Base-by-base conservation (phyloP, 192 early-diverging fungal genomes). In the Linnemannia schmuckeri region DNA sequence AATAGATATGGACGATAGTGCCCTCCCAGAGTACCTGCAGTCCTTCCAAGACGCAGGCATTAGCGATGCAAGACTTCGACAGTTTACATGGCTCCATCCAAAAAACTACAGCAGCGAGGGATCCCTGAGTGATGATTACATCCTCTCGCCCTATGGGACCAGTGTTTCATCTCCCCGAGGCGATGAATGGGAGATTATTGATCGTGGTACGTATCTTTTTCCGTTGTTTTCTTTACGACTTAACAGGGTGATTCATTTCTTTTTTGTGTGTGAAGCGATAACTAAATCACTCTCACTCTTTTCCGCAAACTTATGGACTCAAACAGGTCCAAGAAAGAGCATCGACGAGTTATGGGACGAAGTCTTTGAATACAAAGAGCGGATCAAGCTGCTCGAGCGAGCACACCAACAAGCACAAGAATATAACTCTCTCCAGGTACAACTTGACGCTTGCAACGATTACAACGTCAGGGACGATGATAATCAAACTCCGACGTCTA, bases 181-280 rank as follows among this genome's bases (percentile, higher is more conserved):
- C 27, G 85, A 87, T n/a, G 84, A 70, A 54, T 81, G 85, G 85
- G 79, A 87, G 68, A 78, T 87, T 27, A 63, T 87, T 6, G 85
- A 81, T 68, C 47, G 27, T 40, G 75, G 77, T 77, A 73, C 30
- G 30, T 37, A 41, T 70, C 5, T 40, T 75, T 54, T 40, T 3
- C 5, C 49, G 3, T 33, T 15, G 12, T 66, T 13, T 3, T 66
- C 27, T 71, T 4, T 69, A n/a, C 70, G 22, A 72, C 70, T 41
- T 20, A 33, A 10, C 30, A 10, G 20, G 22, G 42, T 15, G 22
- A 20, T 15, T 41, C 8, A 63, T 24, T 4, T 47, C 37, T 46
- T 46, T 69, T 70, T 52, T 49, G 0, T 73, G 3, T 80, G 5
- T 3, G 18, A 4, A 42, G 3, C 3, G 17, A 3, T 49, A 17